Evolutionary conservation across 164 flowering plant genomes (phyloP).

Genomic region (Stephania yunnanensis): DNA sequence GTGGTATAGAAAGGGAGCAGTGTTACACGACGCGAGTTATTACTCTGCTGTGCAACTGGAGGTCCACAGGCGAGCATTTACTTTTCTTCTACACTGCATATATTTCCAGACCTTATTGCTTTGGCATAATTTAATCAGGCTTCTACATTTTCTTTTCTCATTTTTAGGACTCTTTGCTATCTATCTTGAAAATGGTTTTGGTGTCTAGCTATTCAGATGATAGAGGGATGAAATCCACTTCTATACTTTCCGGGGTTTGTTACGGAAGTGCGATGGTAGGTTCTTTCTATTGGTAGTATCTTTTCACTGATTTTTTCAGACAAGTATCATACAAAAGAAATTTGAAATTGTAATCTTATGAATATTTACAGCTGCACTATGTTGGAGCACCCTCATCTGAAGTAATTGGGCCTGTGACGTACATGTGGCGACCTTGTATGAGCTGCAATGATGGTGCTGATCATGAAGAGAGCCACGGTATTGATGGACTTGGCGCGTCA

Average conservation of each 20-base stretch:
- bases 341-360: not conserved
- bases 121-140: not conserved
- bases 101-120: not conserved
- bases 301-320: not conserved
- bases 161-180: constrained; percentile 53
- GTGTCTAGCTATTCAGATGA: constrained; percentile 37
- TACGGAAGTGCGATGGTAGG: constrained; percentile 76
- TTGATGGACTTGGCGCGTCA: constrained; percentile 14
- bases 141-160: not conserved
- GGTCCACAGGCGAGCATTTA: constrained; percentile 67
- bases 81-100: constrained; percentile 11
- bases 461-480: constrained; percentile 4
- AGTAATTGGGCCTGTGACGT: constrained; percentile 74
- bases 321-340: constrained; percentile 1
- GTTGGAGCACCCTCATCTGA: constrained; percentile 40
- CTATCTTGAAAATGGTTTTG: constrained; percentile 51
- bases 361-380: constrained; percentile 62
- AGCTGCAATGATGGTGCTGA: constrained; percentile 14
- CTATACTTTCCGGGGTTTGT: constrained; percentile 42
- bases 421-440: constrained; percentile 71
- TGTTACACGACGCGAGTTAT: constrained; percentile 91
- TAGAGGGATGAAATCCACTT: constrained; percentile 23
- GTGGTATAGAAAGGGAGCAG: constrained; percentile 45
- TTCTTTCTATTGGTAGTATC: constrained; percentile 13
- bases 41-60: constrained; percentile 62